Conservation (phyloP, 352 stramenopile species). For the Globisporangium apiculatum region DNA sequence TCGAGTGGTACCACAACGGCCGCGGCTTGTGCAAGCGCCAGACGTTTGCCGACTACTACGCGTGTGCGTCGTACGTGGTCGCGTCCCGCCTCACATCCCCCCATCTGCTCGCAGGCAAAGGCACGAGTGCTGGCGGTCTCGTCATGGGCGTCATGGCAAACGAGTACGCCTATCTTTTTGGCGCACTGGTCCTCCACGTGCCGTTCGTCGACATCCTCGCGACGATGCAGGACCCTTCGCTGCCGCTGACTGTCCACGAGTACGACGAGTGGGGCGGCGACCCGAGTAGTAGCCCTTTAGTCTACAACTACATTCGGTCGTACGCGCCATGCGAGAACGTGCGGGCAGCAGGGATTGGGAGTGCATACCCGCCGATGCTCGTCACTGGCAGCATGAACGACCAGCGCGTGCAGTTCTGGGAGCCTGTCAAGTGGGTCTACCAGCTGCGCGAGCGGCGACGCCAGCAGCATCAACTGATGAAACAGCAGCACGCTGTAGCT, state of each 20-base stretch:
- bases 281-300: constrained; percentile 24
- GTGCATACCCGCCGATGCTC: constrained; percentile 69
- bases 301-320: constrained; percentile 67
- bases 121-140: constrained; percentile 79
- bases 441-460: constrained; percentile 53
- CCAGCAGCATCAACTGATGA: not conserved
- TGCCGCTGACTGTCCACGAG: constrained; percentile 88
- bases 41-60: constrained; percentile 81
- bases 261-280: constrained; percentile 91
- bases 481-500: not conserved
- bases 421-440: constrained; percentile 83
- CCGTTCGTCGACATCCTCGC: constrained; percentile 87
- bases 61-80: constrained; percentile 59
- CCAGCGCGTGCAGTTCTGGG: constrained; percentile 79
- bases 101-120: constrained; percentile 58
- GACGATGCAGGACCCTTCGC: constrained; percentile 80
- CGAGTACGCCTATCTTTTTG: constrained; percentile 60
- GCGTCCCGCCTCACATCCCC: constrained; percentile 57
- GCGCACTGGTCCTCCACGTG: constrained; percentile 79
- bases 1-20: constrained; percentile 84
- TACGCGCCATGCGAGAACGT: constrained; percentile 81
- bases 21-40: constrained; percentile 76
- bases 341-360: constrained; percentile 5
- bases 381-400: constrained; percentile 82
- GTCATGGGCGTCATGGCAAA: constrained; percentile 87